These are phyloP conservation scores for Nannizzia gypsea DNA, from an alignment of 2,329 filamentous ascomycete genomes.

Conservation along the genomic window DNA sequence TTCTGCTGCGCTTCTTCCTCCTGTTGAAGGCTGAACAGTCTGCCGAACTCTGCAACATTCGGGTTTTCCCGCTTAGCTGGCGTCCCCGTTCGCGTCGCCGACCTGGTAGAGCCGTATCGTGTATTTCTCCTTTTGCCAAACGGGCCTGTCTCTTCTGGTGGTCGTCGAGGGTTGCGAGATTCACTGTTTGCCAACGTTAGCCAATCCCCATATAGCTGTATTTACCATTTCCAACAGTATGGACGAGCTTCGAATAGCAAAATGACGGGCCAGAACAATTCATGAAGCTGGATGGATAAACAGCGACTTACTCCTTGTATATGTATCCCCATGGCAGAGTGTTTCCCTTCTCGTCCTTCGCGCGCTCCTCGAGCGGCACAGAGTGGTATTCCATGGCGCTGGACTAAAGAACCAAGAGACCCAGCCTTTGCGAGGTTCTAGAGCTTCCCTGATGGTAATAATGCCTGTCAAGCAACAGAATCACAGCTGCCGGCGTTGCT, in stretches of 20 bases:
- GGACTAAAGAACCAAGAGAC: not conserved
- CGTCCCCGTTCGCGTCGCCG: conserved; percentile 47
- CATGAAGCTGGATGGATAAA: not conserved
- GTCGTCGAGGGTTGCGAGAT: conserved; percentile 39
- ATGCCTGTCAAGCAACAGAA: not conserved
- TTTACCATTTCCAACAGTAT: not conserved
- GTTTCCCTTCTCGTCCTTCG: conserved; percentile 47
- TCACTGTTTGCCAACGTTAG: conserved; percentile 25
- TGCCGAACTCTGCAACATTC: conserved; percentile 37
- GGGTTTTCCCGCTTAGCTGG: conserved; percentile 47
- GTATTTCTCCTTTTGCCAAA: conserved; percentile 45
- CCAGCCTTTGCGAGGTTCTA: not conserved
- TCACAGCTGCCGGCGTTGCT: not conserved
- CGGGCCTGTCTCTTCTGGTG: conserved; percentile 49
- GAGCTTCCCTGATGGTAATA: not conserved
- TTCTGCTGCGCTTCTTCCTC: conserved; percentile 29
- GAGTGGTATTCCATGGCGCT: conserved; percentile 51
- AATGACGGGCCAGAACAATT: not conserved
- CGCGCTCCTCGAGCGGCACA: conserved; percentile 51
- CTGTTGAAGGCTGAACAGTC: conserved; percentile 35
- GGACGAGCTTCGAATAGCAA: not conserved
- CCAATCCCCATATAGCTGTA: not conserved
- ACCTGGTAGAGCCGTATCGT: conserved; percentile 34
- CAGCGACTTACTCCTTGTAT: conserved; percentile 44
- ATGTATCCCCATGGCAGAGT: conserved; percentile 53